These are phyloP conservation scores for Hypoxylon sp. DNA, from an alignment of 2,329 filamentous ascomycete species.

Conservation along the genomic window DNA sequence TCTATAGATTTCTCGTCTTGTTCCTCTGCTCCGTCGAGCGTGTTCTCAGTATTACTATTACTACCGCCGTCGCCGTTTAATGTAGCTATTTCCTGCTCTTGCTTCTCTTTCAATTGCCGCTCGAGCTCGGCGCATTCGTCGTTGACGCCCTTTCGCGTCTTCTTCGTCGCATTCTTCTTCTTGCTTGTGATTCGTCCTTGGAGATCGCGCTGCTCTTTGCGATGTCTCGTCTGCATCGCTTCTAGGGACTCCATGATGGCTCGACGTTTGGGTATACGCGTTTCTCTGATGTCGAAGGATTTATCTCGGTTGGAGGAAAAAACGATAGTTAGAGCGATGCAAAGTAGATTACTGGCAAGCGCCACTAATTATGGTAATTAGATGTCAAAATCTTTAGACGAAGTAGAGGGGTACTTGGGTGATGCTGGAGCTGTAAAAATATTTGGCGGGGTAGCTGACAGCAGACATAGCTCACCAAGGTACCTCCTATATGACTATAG, in stretches of 20 bases:
- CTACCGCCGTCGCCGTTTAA: constrained; percentile 49
- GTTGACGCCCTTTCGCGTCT: constrained; percentile 79
- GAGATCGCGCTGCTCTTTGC: constrained; percentile 89
- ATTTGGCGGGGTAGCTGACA: constrained; percentile 17
- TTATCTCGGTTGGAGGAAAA: neutral
- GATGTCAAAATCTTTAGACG: constrained; percentile 7
- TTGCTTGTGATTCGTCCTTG: constrained; percentile 89
- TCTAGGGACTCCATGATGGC: constrained; percentile 70
- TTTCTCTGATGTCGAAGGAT: neutral
- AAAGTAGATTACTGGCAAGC: too few species aligned
- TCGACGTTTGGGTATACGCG: neutral
- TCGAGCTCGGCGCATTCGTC: constrained; percentile 81
- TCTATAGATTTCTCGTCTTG: constrained; percentile 9
- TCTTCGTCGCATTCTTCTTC: constrained; percentile 96
- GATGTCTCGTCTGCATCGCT: constrained; percentile 80
- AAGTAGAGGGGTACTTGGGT: constrained; percentile 12
- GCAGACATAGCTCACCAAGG: too few species aligned
- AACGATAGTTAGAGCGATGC: too few species aligned
- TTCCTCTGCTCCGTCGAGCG: constrained; percentile 7
- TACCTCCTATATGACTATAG: too few species aligned
- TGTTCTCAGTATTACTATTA: neutral
- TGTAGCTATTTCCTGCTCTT: constrained; percentile 69
- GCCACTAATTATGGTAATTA: constrained; percentile 1
- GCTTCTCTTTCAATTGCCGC: constrained; percentile 72
- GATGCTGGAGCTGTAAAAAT: neutral